phyloP scores from a whole-genome alignment of 495 filamentous ascomycete species.

The Penicillium riverlandense region DNA sequence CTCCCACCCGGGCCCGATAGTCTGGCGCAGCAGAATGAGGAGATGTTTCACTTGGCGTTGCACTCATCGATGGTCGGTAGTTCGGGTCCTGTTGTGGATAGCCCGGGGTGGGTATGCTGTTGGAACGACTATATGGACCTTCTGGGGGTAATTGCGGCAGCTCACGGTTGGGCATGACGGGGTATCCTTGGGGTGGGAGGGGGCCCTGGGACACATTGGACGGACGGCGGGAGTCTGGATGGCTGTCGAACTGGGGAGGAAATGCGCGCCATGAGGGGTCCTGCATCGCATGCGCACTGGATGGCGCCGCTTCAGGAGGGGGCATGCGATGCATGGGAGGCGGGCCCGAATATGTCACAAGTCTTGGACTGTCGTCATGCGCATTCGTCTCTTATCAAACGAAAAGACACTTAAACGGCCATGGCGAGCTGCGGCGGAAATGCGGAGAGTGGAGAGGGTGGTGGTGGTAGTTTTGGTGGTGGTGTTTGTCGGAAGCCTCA shows the following conservation, averaged over 20 bases:
- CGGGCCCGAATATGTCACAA: background rate
- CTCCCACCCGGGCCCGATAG: constrained; percentile 27
- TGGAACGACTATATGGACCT: constrained; percentile 29
- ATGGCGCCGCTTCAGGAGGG: constrained; percentile 20
- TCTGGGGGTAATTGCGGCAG: constrained; percentile 33
- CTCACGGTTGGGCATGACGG: constrained; percentile 27
- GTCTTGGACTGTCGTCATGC: constrained; percentile 8
- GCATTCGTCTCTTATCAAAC: no score
- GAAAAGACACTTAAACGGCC: constrained; percentile 7
- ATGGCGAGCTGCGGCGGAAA: constrained; percentile 8
- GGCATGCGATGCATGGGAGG: constrained; percentile 29
- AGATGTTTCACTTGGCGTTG: constrained; percentile 25
- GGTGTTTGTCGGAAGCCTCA: no score
- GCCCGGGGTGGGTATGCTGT: constrained; percentile 22
- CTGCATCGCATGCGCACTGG: constrained; percentile 21
- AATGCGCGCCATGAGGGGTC: constrained; percentile 31
- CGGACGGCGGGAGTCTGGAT: constrained; percentile 27
- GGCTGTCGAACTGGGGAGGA: constrained; percentile 23
- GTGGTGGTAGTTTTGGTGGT: background rate
- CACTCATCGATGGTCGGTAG: constrained; percentile 28
- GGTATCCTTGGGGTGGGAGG: constrained; percentile 23
- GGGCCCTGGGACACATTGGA: constrained; percentile 23
- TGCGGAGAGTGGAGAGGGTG: background rate
- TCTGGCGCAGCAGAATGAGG: constrained; percentile 33
- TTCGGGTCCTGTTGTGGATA: constrained; percentile 15